Evolutionary conservation across 805 yeast genomes (phyloP).

Genomic region (Nakazawaea anatomiae): DNA sequence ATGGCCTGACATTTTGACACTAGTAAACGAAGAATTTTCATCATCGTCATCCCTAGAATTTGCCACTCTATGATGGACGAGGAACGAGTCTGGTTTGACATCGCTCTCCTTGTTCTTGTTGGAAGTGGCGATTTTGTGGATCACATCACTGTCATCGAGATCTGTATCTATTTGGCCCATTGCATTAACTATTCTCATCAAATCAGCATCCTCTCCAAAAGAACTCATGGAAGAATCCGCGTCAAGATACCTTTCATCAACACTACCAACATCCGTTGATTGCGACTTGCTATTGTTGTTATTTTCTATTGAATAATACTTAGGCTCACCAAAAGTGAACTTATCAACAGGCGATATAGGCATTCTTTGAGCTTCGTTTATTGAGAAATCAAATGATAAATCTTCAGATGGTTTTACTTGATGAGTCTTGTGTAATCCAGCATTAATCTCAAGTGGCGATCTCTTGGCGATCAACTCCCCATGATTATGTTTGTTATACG

Average conservation of each 20-base stretch:
- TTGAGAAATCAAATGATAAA: constrained; percentile 8
- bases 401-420: constrained; percentile 5
- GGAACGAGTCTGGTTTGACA: background rate
- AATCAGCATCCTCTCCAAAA: constrained; percentile 2
- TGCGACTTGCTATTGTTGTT: background rate
- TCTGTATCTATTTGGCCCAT: background rate
- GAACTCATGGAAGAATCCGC: constrained; percentile 7
- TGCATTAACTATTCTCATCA: constrained; percentile 2
- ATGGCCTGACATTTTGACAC: background rate
- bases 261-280: background rate
- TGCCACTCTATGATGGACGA: constrained; percentile 2
- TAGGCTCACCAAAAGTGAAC: constrained; percentile 6
- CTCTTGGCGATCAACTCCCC: background rate
- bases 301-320: background rate
- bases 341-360: constrained; percentile 11
- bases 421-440: background rate
- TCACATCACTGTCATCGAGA: background rate
- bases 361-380: constrained; percentile 5
- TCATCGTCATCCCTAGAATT: constrained; percentile 1
- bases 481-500: constrained; percentile 2
- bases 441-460: background rate
- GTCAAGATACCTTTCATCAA: constrained; percentile 7
- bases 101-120: background rate
- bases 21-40: background rate
- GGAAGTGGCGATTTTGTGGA: no score